Evolutionary conservation across 805 yeast species (phyloP), one percentile per base, ranked within the genome.

Genomic region (Debaryomyces castellii): DNA sequence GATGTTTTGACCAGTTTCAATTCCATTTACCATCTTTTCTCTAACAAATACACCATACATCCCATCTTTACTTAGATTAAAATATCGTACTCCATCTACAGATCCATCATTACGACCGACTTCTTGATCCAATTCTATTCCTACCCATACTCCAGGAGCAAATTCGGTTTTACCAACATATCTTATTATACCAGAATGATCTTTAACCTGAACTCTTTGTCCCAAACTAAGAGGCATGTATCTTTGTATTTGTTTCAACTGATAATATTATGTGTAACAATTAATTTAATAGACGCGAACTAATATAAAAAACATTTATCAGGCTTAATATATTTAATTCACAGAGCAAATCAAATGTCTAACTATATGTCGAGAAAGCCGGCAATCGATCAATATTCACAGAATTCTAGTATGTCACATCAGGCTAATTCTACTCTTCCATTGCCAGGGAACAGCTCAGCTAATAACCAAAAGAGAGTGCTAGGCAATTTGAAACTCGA

Each of bases 101-200:
- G 74, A 57, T 1, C 84, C 84, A 47, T 78, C 65, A 44, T 80
- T 80, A 51, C 73, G 75, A 1, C 83, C 83, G 1, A 30, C 47
- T 0, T 72, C 62, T 1, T 46, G 45, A 10, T 66, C 69, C 18
- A 80, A 55, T 40, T 76, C 79, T 2, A 79, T 54, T 1, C 83
- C 84, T 3, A 74, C 59, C 83, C 84, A 78, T 1, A 46, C 43
- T 0, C 89, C 89, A 0, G 74, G 64, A 2, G 87, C 81, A 66
- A 85, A 85, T 39, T 76, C 51, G 0, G 88, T 80, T 11, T 52
- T 43, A 0, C 89, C 89, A 1, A 75, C 47, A 55, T 61, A 84
- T 41, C 75, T 62, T 1, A 83, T 74, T 0, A 59, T 52, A 0
- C 87, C 89, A 0, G 47, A 36, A 7, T 67, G 62, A 3, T 73